Conservation (phyloP, 2,329 filamentous ascomycete genomes). For the Epichloe uncinata region DNA sequence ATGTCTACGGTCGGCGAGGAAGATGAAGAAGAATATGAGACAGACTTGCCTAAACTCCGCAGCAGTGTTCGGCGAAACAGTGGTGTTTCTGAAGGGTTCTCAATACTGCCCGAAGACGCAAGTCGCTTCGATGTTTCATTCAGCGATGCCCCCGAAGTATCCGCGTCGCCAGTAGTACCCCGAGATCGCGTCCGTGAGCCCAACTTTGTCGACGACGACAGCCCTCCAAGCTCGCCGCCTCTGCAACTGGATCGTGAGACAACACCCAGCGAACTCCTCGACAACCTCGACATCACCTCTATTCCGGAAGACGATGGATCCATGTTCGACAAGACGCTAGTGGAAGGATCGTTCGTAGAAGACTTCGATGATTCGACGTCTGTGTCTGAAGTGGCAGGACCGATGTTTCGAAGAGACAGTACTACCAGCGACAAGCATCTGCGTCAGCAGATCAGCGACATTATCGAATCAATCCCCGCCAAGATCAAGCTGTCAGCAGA, state of each 20-base stretch:
- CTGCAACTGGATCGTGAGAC: conserved; percentile 10
- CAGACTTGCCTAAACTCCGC: conserved; percentile 23
- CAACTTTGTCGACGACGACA: conserved; percentile 25
- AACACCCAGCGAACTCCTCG: conserved; percentile 28
- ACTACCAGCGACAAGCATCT: conserved; percentile 51
- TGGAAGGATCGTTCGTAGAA: conserved; percentile 32
- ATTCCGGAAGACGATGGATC: conserved; percentile 27
- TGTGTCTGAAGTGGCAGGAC: conserved; percentile 15
- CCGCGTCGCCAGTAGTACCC: conserved; percentile 26
- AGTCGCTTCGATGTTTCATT: conserved; percentile 26
- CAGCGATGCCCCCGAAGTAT: conserved; percentile 30
- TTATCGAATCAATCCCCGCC: conserved; percentile 64
- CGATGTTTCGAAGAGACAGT: conserved; percentile 18
- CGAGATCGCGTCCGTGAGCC: conserved; percentile 18
- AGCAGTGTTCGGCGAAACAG: conserved; percentile 18
- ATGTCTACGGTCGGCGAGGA: conserved; percentile 9
- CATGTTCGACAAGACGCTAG: conserved; percentile 24
- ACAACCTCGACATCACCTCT: conserved; percentile 31
- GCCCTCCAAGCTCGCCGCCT: conserved; percentile 37
- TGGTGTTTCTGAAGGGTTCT: conserved; percentile 24
- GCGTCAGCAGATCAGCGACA: conserved; percentile 66
- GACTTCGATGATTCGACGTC: conserved; percentile 31
- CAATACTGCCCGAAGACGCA: conserved; percentile 23
- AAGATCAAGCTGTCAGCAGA: conserved; percentile 60
- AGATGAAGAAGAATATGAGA: conserved; percentile 15